Evolutionary conservation across 305 asterid genomes (phyloP), one percentile per base, ranked within the genome.

Genomic region (Salvia sclarea): DNA sequence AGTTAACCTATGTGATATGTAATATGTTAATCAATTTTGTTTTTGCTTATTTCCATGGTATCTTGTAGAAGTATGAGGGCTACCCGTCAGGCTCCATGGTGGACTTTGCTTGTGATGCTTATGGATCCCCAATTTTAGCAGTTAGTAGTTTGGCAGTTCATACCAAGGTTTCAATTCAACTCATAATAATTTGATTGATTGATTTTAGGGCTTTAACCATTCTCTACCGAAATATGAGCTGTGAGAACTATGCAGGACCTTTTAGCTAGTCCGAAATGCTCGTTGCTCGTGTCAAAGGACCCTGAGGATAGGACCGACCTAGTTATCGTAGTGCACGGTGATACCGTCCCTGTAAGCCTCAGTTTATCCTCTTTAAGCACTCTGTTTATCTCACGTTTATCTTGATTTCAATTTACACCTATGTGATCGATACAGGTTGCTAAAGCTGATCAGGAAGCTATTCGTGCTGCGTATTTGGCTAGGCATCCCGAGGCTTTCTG

Each of bases 1-100:
- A 17, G 30, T 59, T 43, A 12, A n/a, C n/a, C n/a, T n/a, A n/a
- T n/a, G n/a, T n/a, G n/a, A n/a, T n/a, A n/a, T n/a, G n/a, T n/a
- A n/a, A n/a, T n/a, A n/a, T n/a, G n/a, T n/a, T n/a, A n/a, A n/a
- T n/a, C n/a, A n/a, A n/a, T n/a, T n/a, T n/a, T n/a, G n/a, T n/a
- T n/a, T n/a, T n/a, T n/a, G n/a, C n/a, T n/a, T 33, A 25, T 69
- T 64, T 58, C 41, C 40, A 33, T 44, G 52, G 64, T 73, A 35
- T 52, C 49, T 48, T 75, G 64, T 85, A 94, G 98, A 94, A 85
- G 81, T 64, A 82, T 47, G 89, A 86, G 73, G 98, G 97, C 20
- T 94, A 94, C 75, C 99, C 99, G 38, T 89, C 99, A 53, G 97
- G 90, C 14, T 94, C 99, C 71, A 87, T 86, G 90, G 95, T 94